Conservation (phyloP, 2,329 filamentous ascomycete species). For the Cadophora gregata region DNA sequence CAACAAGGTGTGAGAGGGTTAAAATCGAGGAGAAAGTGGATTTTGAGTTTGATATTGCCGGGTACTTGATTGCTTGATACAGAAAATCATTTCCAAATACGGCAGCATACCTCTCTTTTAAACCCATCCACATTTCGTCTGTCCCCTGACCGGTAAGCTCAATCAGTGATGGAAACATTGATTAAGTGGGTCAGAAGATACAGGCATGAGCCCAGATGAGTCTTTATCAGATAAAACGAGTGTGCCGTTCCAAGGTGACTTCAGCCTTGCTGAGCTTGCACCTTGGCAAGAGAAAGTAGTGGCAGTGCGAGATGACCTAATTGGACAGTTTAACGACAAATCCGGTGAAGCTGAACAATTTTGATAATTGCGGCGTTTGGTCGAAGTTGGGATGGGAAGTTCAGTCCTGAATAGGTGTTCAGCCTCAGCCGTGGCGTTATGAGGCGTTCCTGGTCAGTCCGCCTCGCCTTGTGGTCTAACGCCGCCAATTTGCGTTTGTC, state of each 20-base stretch:
- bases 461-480: background rate
- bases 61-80: too few relatives aligned
- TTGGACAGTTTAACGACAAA: background rate
- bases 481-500: background rate
- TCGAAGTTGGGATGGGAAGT: background rate
- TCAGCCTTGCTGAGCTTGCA: constrained; percentile 4
- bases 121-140: background rate
- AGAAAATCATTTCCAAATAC: background rate
- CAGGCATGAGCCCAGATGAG: background rate
- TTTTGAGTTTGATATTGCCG: background rate
- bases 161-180: background rate
- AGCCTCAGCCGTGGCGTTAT: constrained; percentile 9
- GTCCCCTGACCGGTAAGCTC: background rate
- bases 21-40: background rate
- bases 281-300: background rate
- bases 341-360: constrained; percentile 6
- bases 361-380: background rate
- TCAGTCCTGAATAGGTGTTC: background rate
- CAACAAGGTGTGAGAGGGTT: background rate
- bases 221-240: background rate
- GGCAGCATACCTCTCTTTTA: background rate
- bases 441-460: background rate
- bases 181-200: background rate
- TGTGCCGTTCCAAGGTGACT: background rate
- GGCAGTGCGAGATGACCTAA: background rate